Evolutionary conservation across 768 basidiomycete genomes (phyloP).

Genomic region (Hygrocybe punicea): DNA sequence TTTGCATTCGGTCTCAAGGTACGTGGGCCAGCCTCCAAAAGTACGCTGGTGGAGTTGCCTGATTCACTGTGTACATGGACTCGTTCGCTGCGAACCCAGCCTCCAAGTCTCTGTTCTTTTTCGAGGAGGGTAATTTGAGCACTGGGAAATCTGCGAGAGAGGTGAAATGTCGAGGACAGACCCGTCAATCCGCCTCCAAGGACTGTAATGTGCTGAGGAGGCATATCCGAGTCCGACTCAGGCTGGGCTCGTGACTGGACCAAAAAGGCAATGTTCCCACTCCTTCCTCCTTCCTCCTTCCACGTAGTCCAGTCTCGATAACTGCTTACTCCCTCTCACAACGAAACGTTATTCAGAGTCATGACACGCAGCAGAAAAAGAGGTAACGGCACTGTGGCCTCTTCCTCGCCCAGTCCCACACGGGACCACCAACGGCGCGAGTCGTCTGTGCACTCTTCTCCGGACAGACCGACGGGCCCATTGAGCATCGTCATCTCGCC

Average conservation of each 20-base stretch:
- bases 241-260: neutral
- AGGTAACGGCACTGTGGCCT: neutral
- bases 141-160: conserved; percentile 60
- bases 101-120: conserved; percentile 60
- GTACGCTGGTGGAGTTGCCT: conserved; percentile 37
- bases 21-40: conserved; percentile 84
- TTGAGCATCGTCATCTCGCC: conserved; percentile 45
- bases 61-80: conserved; percentile 37
- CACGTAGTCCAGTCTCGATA: neutral
- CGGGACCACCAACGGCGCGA: conserved; percentile 16
- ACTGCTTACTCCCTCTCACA: neutral
- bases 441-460: conserved; percentile 22
- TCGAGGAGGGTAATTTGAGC: conserved; percentile 68
- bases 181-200: conserved; percentile 83
- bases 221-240: conserved; percentile 9
- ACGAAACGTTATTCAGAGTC: neutral
- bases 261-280: neutral
- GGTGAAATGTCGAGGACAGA: conserved; percentile 75
- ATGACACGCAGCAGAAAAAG: conserved; percentile 3
- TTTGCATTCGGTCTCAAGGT: conserved; percentile 77
- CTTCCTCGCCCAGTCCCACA: conserved; percentile 16
- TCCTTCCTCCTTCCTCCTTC: neutral
- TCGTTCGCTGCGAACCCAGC: conserved; percentile 76
- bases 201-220: conserved; percentile 50
- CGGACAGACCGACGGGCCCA: conserved; percentile 53